Percentiles rank a stretch among this genome's conserved stretches.
phyloP scores from a whole-genome alignment of 345 rosid species.

The Ceriops decandra region DNA sequence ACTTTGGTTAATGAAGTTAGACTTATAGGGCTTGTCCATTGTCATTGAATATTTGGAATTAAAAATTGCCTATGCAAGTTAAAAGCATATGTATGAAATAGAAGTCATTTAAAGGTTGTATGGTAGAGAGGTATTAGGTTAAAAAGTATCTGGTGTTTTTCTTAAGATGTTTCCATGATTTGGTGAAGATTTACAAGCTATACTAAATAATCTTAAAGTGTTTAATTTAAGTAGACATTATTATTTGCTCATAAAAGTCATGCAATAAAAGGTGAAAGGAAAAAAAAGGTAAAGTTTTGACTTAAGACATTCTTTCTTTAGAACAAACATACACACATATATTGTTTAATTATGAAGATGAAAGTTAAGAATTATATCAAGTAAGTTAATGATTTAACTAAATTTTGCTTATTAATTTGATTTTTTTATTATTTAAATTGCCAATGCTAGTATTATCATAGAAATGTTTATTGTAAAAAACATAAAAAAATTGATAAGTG shows the following conservation, averaged over 20 bases:
- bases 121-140: constrained; percentile 5
- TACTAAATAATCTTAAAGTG: neutral
- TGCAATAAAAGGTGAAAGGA: no score
- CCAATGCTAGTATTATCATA: no score
- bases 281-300: no score
- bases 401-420: neutral
- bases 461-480: no score
- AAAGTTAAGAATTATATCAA: no score
- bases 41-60: constrained; percentile 8
- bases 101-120: constrained; percentile 6
- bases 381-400: no score
- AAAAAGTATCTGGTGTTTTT: constrained; percentile 13
- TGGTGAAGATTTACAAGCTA: neutral
- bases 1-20: neutral
- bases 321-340: no score
- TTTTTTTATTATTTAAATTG: no score
- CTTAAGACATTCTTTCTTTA: no score
- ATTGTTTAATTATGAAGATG: no score
- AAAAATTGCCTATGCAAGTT: neutral
- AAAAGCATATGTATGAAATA: neutral
- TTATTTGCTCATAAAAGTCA: no score
- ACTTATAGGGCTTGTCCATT: neutral
- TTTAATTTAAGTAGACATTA: accelerated
- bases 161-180: neutral
- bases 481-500: no score